A percentile compares a stretch with the other conserved stretches of the same genome.
phyloP scores from a whole-genome alignment of 2,329 filamentous ascomycete species.

The Penicillium sp. region DNA sequence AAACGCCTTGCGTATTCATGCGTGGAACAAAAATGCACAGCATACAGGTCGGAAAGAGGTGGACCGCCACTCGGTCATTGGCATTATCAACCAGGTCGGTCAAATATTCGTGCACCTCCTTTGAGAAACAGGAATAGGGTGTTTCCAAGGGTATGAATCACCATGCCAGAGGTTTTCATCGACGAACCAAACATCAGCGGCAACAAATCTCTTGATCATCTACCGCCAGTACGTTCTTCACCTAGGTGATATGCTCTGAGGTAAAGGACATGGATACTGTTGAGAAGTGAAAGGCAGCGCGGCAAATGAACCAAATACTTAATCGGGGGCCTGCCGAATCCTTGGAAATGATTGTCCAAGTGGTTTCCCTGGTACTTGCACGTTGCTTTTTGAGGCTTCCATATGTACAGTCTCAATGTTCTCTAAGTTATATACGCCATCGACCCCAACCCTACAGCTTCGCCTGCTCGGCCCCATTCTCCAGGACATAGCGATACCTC shows the following conservation, averaged over 20 bases:
- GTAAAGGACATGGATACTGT: conserved; percentile 8
- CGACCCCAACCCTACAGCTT: conserved; percentile 26
- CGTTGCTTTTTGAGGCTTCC: no score
- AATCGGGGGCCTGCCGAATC: no score
- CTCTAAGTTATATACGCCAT: neutral
- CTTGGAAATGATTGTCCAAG: no score
- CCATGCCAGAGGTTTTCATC: conserved; percentile 30
- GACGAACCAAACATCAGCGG: conserved; percentile 30
- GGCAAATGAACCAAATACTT: conserved; percentile 18
- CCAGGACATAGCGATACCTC: conserved; percentile 47
- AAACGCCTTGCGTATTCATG: no score
- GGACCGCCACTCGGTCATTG: no score
- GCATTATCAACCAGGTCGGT: no score
- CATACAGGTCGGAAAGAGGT: no score
- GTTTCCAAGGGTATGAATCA: no score
- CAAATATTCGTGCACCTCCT: no score
- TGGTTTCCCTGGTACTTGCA: no score
- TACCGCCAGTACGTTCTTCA: conserved; percentile 19
- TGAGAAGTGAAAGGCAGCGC: conserved; percentile 20
- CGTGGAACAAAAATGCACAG: no score
- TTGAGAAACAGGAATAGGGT: neutral
- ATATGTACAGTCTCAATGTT: neutral
- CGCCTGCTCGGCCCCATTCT: conserved; percentile 36
- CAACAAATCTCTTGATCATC: conserved; percentile 31
- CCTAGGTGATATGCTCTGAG: conserved; percentile 15